Evolutionary conservation across 345 rosid species (phyloP).

Genomic region (Jatropha curcas): DNA sequence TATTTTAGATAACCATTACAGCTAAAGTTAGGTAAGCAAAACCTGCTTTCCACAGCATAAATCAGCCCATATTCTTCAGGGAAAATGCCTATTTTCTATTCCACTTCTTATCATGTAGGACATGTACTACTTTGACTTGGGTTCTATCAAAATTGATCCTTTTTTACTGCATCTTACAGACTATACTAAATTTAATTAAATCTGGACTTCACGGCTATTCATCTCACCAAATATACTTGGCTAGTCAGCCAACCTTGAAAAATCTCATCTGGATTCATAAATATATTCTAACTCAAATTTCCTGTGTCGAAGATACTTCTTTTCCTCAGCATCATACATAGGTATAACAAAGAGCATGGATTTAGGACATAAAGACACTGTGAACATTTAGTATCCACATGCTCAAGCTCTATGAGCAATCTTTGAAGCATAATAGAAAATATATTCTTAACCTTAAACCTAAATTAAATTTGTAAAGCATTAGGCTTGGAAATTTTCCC

Average conservation of each 20-base stretch:
- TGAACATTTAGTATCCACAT: constrained; percentile 18
- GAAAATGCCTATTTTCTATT: constrained; percentile 23
- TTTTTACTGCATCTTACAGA: not conserved
- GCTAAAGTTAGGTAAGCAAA: constrained; percentile 19
- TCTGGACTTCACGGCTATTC: not conserved
- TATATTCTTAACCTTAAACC: too few species aligned
- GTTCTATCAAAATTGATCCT: constrained; percentile 13
- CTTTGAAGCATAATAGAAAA: constrained; percentile 9
- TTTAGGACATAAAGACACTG: constrained; percentile 7
- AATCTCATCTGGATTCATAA: constrained; percentile 11
- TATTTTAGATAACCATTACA: constrained; percentile 10
- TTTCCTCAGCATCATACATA: constrained; percentile 21
- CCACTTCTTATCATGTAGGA: constrained; percentile 13
- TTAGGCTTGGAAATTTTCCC: too few species aligned
- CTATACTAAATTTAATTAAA: not conserved
- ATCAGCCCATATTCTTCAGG: constrained; percentile 22
- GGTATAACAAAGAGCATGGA: constrained; percentile 13
- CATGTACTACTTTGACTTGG: not conserved
- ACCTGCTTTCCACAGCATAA: constrained; percentile 25
- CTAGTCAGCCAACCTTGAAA: constrained; percentile 17
- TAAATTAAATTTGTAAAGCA: too few species aligned
- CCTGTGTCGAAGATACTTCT: constrained; percentile 9
- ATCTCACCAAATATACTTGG: constrained; percentile 15
- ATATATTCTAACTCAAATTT: constrained; percentile 10
- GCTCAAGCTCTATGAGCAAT: constrained; percentile 8